Conservation (phyloP, 345 rosid species). For the Pelargonium nanum region DNA sequence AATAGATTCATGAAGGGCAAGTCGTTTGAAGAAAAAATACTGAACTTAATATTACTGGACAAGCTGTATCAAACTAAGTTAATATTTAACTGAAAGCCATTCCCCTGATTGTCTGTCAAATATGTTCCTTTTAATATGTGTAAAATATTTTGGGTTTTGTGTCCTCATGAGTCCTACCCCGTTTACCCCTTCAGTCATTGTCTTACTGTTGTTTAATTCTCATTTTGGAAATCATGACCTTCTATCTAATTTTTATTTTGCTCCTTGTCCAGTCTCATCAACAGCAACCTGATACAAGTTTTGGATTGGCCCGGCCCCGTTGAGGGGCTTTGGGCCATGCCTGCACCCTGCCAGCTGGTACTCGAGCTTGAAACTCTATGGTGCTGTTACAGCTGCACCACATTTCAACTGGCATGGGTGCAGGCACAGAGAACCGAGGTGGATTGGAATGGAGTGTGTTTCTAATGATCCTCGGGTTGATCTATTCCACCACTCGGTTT, state of each 20-base stretch:
- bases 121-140: no score
- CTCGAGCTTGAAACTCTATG: slow-evolving; percentile 11
- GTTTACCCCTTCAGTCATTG: background rate
- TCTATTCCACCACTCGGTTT: slow-evolving; percentile 13
- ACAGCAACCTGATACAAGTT: slow-evolving; percentile 65
- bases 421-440: slow-evolving; percentile 53
- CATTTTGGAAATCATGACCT: background rate
- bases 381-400: slow-evolving; percentile 5
- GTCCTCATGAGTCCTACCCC: background rate
- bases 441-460: slow-evolving; percentile 19
- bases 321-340: slow-evolving; percentile 92
- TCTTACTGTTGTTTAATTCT: background rate
- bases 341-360: slow-evolving; percentile 53
- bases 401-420: slow-evolving; percentile 36
- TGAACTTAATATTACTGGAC: no score
- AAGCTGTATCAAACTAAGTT: no score
- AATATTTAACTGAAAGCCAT: no score
- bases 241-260: background rate
- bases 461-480: slow-evolving; percentile 11
- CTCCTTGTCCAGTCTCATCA: slow-evolving; percentile 37
- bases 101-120: no score
- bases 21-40: no score
- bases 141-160: no score
- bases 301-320: slow-evolving; percentile 89
- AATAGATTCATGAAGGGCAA: no score